Conservation (phyloP, 306 rosid genomes). For the Cicer bijugum region DNA sequence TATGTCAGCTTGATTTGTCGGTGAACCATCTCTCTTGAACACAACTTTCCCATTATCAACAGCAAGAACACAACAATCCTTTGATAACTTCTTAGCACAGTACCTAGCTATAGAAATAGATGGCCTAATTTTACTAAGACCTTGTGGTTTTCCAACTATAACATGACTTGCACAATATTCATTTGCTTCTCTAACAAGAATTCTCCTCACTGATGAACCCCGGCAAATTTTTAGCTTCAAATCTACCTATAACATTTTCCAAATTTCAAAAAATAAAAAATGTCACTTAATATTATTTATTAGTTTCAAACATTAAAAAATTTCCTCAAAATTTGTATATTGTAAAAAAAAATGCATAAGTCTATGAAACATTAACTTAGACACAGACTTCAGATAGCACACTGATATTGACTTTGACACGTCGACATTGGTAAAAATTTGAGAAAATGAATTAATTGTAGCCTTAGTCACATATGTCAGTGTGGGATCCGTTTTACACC, state of each 20-base stretch:
- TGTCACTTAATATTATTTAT: neutral
- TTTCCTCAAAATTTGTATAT: neutral
- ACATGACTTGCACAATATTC: conserved; percentile 70
- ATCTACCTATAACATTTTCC: conserved; percentile 69
- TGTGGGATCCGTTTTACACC: too few relatives aligned
- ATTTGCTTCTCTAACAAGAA: conserved; percentile 79
- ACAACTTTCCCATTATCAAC: conserved; percentile 81
- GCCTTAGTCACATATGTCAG: too few relatives aligned
- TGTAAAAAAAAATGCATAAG: too few relatives aligned
- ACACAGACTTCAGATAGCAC: too few relatives aligned
- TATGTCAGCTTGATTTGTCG: conserved; percentile 23
- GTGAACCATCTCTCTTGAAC: conserved; percentile 68
- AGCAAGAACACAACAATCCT: conserved; percentile 75
- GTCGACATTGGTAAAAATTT: too few relatives aligned
- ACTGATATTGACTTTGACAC: too few relatives aligned
- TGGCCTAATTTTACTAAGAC: conserved; percentile 67
- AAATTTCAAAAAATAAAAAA: neutral
- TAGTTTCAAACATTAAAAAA: neutral
- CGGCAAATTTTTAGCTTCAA: conserved; percentile 89
- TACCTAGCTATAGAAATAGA: conserved; percentile 76
- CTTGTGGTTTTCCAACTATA: conserved; percentile 72
- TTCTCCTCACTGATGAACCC: conserved; percentile 71
- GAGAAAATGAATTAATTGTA: too few relatives aligned
- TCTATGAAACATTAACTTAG: too few relatives aligned
- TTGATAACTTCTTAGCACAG: conserved; percentile 78